These are phyloP conservation scores for Termitomyces sp. DNA, from an alignment of 768 basidiomycete species.

Conservation along the genomic window DNA sequence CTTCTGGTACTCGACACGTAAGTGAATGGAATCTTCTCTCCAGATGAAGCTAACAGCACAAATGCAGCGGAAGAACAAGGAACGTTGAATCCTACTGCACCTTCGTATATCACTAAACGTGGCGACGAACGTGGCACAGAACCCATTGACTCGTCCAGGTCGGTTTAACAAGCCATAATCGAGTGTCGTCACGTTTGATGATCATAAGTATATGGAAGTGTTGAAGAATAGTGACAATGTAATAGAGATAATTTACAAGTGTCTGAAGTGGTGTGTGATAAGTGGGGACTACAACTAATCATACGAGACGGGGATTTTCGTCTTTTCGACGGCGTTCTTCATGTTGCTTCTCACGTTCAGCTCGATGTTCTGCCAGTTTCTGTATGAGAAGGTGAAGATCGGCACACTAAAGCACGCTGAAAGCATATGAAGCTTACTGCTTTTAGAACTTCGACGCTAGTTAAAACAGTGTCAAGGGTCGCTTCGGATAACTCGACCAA, in stretches of 20 bases:
- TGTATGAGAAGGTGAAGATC: constrained; percentile 22
- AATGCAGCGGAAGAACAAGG: constrained; percentile 21
- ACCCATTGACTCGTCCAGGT: background rate
- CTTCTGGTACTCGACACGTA: constrained; percentile 84
- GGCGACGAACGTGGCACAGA: constrained; percentile 14
- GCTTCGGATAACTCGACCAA: constrained; percentile 63
- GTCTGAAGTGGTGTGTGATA: background rate
- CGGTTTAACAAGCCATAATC: background rate
- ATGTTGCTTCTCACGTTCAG: constrained; percentile 41
- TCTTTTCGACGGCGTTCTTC: constrained; percentile 20
- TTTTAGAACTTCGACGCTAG: constrained; percentile 55
- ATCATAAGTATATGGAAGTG: background rate
- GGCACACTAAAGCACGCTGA: constrained; percentile 10
- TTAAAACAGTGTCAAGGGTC: constrained; percentile 57
- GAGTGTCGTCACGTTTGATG: background rate
- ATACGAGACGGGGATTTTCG: constrained; percentile 16
- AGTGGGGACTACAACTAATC: background rate
- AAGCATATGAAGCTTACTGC: constrained; percentile 34
- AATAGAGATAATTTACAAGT: background rate
- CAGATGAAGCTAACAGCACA: constrained; percentile 1
- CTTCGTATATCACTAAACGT: constrained; percentile 18
- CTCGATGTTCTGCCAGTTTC: constrained; percentile 49
- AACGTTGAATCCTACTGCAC: constrained; percentile 15
- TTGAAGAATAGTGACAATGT: background rate
- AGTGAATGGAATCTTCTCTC: constrained; percentile 23